Conservation (phyloP, 768 basidiomycete species). For the Mycena haematopus region DNA sequence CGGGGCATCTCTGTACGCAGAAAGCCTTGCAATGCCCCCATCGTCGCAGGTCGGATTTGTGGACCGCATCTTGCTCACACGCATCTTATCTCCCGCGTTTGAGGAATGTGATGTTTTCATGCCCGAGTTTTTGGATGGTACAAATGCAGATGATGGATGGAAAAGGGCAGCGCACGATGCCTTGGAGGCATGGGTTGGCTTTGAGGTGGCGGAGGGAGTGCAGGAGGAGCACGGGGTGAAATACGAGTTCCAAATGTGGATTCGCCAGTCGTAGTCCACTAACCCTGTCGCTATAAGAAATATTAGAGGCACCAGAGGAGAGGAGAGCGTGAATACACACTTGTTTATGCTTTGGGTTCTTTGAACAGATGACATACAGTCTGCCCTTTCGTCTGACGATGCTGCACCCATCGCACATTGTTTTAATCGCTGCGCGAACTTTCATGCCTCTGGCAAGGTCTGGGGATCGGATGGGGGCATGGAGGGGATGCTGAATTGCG, state of each 20-base stretch:
- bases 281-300: conserved; percentile 69
- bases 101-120: conserved; percentile 88
- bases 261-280: conserved; percentile 45
- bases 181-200: conserved; percentile 80
- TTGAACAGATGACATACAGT: conserved; percentile 90
- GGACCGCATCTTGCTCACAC: conserved; percentile 87
- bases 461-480: conserved; percentile 37
- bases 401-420: conserved; percentile 93
- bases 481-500: conserved; percentile 40
- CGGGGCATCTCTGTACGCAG: conserved; percentile 84
- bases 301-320: conserved; percentile 10
- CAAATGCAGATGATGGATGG: conserved; percentile 51
- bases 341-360: conserved; percentile 98
- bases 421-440: conserved; percentile 92
- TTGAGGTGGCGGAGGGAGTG: conserved; percentile 74
- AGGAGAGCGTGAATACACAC: conserved; percentile 46
- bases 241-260: conserved; percentile 98
- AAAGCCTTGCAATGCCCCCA: conserved; percentile 57
- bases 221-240: conserved; percentile 83
- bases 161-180: conserved; percentile 62
- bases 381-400: conserved; percentile 89
- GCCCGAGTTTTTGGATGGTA: conserved; percentile 64
- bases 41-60: conserved; percentile 51
- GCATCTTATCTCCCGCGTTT: conserved; percentile 76
- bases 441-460: conserved; percentile 84